Base-by-base conservation (phyloP, 805 yeast genomes). In the Teunomyces cretensis region DNA sequence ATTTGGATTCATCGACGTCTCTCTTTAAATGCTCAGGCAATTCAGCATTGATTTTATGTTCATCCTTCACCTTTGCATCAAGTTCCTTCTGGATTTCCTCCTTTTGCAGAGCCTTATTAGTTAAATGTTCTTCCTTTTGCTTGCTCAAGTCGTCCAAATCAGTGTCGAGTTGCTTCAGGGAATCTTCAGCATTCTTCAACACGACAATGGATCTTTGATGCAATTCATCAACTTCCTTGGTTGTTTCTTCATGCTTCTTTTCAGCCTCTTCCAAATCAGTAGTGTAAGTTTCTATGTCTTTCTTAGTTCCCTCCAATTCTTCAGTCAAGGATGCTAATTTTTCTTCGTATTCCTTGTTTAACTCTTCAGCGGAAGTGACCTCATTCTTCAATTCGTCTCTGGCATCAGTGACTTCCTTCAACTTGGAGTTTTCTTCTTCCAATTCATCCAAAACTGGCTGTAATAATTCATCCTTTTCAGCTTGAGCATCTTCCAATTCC, bases 391-490 rank as follows among this genome's bases (percentile, higher is more conserved):
- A 63, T 40, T 73, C 79, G 39, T 68, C 69, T 58, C 78, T 77
- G 48, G 78, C 75, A 45, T 74, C 65, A 33, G 75, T 73, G 53
- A 81, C 67, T n/a, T 74, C 76, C 40, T 68, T 64, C 57, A 82
- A 70, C 49, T 75, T 74, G 19, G 65, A 67, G 30, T 72, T 70
- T 64, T 82, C 86, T 26, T 55, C 55, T 48, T 69, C 72, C 55
- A 80, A 68, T 54, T 77, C 82, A 30, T 72, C 80, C 53, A 80
- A 68, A 15, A 75, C 61, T 39, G 88, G 88, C 41, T 76, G 74
- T 51, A 81, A 60, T 40, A 73, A 74, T 45, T 68, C 79, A 54
- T 80, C 83, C 53, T 74, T 73, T 54, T 76, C 83, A 11, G 68
- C 65, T 57, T 80, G 80, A 61, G 79, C 65, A 31, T 70, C 71